These are phyloP conservation scores for Cercophora sp. DNA, from an alignment of 495 filamentous ascomycete genomes.

Conservation along the genomic window DNA sequence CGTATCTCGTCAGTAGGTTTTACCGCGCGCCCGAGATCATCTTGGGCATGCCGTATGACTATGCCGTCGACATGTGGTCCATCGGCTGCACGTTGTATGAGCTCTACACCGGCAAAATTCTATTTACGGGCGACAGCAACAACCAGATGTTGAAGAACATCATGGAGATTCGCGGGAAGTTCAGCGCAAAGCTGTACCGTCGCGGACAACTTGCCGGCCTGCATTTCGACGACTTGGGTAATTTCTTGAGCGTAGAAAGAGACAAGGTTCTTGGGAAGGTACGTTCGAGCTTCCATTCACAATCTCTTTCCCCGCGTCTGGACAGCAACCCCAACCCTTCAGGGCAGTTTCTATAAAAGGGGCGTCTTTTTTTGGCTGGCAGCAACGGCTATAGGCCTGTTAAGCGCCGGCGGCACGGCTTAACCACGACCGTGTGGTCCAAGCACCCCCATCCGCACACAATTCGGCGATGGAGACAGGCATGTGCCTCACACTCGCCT, in stretches of 20 bases:
- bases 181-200: constrained; percentile 80
- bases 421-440: constrained; percentile 13
- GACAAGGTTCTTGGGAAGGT: constrained; percentile 82
- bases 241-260: constrained; percentile 81
- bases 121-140: constrained; percentile 92
- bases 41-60: constrained; percentile 89
- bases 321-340: constrained; percentile 8
- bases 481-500: constrained; percentile 4
- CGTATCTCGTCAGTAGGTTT: constrained; percentile 92
- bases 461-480: neutral
- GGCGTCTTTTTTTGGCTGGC: constrained; percentile 6
- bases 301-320: neutral
- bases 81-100: constrained; percentile 97
- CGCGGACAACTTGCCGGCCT: constrained; percentile 65
- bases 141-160: constrained; percentile 96
- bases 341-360: neutral
- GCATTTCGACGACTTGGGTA: constrained; percentile 84
- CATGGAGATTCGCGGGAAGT: constrained; percentile 93
- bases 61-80: constrained; percentile 94
- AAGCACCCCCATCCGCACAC: constrained; percentile 2
- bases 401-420: constrained; percentile 20
- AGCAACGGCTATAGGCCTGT: constrained; percentile 5
- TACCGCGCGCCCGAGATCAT: constrained; percentile 97
- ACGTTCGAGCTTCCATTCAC: constrained; percentile 18
- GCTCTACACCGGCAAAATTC: constrained; percentile 93